Base-by-base conservation (phyloP, 805 yeast genomes). In the Kluyveromyces aestuarii region DNA sequence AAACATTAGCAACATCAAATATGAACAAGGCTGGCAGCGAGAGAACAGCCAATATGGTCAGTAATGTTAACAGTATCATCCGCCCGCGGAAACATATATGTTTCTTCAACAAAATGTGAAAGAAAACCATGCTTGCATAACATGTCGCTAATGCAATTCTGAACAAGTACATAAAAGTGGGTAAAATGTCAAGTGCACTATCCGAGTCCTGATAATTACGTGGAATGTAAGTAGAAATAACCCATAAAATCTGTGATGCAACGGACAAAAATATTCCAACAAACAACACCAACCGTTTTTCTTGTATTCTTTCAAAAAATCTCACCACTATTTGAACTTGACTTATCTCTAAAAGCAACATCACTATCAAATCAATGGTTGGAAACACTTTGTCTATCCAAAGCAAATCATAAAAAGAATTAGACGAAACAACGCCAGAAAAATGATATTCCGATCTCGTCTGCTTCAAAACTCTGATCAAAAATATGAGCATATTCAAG, bases 291-390 rank as follows among this genome's bases (percentile, higher is more conserved):
- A 80, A 67, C 48, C 87, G 70, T 57, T 81, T 82, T 62, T 87
- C 95, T 49, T 75, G 75, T 41, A 76, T 82, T 45, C 95, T 70
- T 47, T 78, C 76, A 55, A 84, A 84, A 27, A 84, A 62, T 47
- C 88, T 70, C 76, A 81, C 81, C 6, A 82, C 72, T 35, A 84
- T 80, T 57, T 82, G 87, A 1, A 84, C 87, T 61, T 85, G 90
- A 46, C 83, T 76, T 30, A 84, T 64, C 56, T 81, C 84, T 25
- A 83, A 69, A 6, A 83, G 55, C 11, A 81, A 59, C 8, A 79
- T 79, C 14, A 79, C 76, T 1, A 84, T 59, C 44, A 83, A 70
- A 58, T 81, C 87, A 13, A 84, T 66, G 2, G 77, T 69, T 46
- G 77, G 77, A 55, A 83, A 74, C 10, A 72, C 72, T 2, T 68